phyloP scores from a whole-genome alignment of 192 early-diverging fungal genomes.

The Lobosporangium transversale region DNA sequence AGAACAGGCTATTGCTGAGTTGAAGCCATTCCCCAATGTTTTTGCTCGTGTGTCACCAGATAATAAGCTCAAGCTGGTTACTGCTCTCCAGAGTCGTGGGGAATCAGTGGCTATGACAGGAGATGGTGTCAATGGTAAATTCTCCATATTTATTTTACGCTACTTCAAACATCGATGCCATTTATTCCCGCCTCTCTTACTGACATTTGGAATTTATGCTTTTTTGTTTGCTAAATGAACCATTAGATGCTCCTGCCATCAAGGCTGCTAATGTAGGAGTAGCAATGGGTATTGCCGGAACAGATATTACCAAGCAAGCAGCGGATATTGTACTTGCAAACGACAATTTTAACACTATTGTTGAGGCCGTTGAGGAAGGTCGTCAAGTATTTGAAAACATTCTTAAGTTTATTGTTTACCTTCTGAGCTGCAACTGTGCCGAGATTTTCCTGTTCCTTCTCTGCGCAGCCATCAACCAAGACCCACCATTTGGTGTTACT shows the following conservation, averaged over 20 bases:
- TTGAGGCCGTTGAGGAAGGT: conserved; percentile 93
- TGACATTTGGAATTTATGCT: no score
- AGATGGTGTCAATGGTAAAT: conserved; percentile 88
- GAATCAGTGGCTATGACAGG: conserved; percentile 93
- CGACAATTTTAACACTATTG: conserved; percentile 97
- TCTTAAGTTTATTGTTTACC: conserved; percentile 95
- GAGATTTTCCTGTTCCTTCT: conserved; percentile 93
- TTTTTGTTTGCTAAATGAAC: no score
- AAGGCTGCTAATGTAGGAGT: conserved; percentile 96
- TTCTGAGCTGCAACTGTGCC: conserved; percentile 93
- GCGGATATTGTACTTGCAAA: conserved; percentile 96
- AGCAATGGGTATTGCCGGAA: conserved; percentile 96
- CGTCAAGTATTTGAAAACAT: conserved; percentile 98
- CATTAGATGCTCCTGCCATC: conserved; percentile 95
- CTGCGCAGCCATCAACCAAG: conserved; percentile 78
- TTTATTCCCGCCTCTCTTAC: no score
- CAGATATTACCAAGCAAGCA: conserved; percentile 98
- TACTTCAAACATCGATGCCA: no score
- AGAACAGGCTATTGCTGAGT: conserved; percentile 82
- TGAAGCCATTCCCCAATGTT: conserved; percentile 91
- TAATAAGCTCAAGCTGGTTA: conserved; percentile 96
- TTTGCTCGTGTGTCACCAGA: conserved; percentile 98
- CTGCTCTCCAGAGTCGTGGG: conserved; percentile 83
- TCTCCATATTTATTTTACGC: no score
- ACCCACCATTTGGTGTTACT: conserved; percentile 89